Base-by-base conservation (phyloP, 2,329 filamentous ascomycete species). In the Fusarium xylarioides region DNA sequence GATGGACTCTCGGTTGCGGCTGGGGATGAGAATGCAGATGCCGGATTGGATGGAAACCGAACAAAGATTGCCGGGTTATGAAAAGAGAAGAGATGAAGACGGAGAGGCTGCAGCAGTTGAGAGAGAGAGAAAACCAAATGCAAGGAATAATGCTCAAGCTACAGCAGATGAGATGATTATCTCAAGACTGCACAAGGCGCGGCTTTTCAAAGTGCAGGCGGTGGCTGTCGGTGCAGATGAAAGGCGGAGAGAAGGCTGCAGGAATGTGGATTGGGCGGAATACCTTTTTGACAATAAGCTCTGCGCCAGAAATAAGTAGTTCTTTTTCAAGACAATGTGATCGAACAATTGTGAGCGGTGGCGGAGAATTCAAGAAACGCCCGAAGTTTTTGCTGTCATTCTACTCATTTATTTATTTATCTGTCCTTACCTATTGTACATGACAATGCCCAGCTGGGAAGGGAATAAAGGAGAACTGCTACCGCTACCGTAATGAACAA, bases 1-100 rank as follows among this genome's bases (percentile, higher is more conserved):
- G 55, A 56, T 54, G 70, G 49, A 53, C 66, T 64, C 53, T 73
- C 50, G 63, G 61, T 55, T 73, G 73, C 70, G 74, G 65, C 74
- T 76, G 68, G 62, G 63, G 55, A 57, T 63, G 52, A 60, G 40
- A 64, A 68, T 53, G 44, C 37, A 68, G 64, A 60, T 43, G 47
- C 37, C 43, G 64, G 71, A 74, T 64, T 66, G 38, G 61, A 71
- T 50, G 38, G 23, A 42, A 49, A 28, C 34, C 38, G 40, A 44
- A 38, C 21, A 37, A 37, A 55, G 40, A 38, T 12, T 35, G 18
- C n/a, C 30, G 32, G 26, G 49, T 21, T n/a, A 18, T 40, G 35
- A 16, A 53, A 47, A 56, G 40, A 38, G 35, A 30, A 55, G 38
- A 40, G 35, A 32, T 28, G 52, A 56, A 56, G 34, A 34, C 11